Conservation (phyloP, 495 filamentous ascomycete species). For the Bacidia gigantensis region DNA sequence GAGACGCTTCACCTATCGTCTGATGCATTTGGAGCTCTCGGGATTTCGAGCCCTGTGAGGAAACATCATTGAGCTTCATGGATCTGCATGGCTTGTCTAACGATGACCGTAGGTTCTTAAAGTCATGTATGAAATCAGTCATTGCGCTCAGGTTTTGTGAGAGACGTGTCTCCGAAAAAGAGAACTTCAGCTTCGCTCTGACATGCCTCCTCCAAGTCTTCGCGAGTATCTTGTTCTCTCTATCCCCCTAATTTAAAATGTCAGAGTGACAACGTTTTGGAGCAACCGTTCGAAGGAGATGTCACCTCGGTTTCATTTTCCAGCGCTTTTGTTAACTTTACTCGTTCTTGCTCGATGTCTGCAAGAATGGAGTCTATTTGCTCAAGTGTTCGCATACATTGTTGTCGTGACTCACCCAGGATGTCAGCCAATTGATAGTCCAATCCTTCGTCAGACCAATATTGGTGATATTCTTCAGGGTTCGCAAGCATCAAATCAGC, state of each 20-base stretch:
- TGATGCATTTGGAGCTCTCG: slow-evolving; percentile 12
- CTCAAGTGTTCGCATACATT: slow-evolving; percentile 9
- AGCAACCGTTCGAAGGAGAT: not conserved
- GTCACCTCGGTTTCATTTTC: slow-evolving; percentile 6
- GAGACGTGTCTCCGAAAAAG: slow-evolving; percentile 16
- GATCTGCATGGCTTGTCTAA: not conserved
- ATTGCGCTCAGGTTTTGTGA: slow-evolving; percentile 3
- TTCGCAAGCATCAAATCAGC: not conserved
- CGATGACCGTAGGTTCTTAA: slow-evolving; percentile 3
- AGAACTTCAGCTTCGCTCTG: slow-evolving; percentile 12
- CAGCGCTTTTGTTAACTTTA: slow-evolving; percentile 9
- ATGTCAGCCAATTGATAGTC: slow-evolving; percentile 4
- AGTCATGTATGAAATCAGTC: slow-evolving; percentile 13
- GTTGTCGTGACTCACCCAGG: slow-evolving; percentile 10
- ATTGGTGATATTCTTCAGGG: not conserved
- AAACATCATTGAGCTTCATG: not conserved
- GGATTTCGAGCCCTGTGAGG: not conserved
- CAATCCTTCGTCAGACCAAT: slow-evolving; percentile 5
- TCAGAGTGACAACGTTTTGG: not conserved
- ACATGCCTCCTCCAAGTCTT: slow-evolving; percentile 4
- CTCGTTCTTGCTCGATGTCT: slow-evolving; percentile 13
- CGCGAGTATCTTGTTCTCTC: not conserved
- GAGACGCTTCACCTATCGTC: slow-evolving; percentile 20
- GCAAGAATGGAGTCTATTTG: slow-evolving; percentile 12
- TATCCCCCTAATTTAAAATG: not conserved